Conservation (phyloP, 106 monocot species). For the Platanthera guangdongensis region DNA sequence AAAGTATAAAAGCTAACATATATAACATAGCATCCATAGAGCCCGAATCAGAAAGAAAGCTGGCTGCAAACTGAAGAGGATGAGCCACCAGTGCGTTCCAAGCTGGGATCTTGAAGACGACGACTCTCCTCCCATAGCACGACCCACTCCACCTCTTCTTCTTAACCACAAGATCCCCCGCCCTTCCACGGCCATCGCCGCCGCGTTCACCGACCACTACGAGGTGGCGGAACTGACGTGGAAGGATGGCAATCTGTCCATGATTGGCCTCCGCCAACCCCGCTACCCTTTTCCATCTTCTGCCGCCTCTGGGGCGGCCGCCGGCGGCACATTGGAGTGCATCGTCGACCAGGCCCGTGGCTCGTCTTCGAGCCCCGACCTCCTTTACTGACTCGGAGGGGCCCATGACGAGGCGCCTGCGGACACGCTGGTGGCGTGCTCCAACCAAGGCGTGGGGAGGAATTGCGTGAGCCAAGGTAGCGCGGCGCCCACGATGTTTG, state of each 20-base stretch:
- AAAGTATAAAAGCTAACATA: too few relatives aligned
- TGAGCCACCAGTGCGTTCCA: slow-evolving; percentile 69
- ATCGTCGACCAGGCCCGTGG: slow-evolving; percentile 50
- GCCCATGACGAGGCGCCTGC: neutral
- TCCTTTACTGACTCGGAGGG: slow-evolving; percentile 7
- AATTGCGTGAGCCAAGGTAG: slow-evolving; percentile 30
- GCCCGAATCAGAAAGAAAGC: too few relatives aligned
- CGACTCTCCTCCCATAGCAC: slow-evolving; percentile 1
- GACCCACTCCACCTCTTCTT: neutral
- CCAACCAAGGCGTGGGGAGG: neutral
- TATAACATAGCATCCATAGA: too few relatives aligned
- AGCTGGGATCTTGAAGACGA: slow-evolving; percentile 62
- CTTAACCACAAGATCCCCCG: neutral
- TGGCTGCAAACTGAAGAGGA: neutral
- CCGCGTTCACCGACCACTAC: slow-evolving; percentile 2
- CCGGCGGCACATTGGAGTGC: slow-evolving; percentile 47
- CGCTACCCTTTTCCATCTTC: slow-evolving; percentile 15
- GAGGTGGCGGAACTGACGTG: slow-evolving; percentile 81
- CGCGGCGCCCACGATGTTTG: neutral
- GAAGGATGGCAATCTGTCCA: slow-evolving; percentile 55
- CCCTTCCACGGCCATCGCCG: neutral
- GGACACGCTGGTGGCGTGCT: slow-evolving; percentile 46
- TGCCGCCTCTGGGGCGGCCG: neutral
- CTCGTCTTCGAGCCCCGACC: slow-evolving; percentile 9
- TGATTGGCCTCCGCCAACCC: slow-evolving; percentile 39